These are phyloP conservation scores for Cryphonectria carpinicola DNA, from an alignment of 2,329 filamentous ascomycete species.

Conservation along the genomic window DNA sequence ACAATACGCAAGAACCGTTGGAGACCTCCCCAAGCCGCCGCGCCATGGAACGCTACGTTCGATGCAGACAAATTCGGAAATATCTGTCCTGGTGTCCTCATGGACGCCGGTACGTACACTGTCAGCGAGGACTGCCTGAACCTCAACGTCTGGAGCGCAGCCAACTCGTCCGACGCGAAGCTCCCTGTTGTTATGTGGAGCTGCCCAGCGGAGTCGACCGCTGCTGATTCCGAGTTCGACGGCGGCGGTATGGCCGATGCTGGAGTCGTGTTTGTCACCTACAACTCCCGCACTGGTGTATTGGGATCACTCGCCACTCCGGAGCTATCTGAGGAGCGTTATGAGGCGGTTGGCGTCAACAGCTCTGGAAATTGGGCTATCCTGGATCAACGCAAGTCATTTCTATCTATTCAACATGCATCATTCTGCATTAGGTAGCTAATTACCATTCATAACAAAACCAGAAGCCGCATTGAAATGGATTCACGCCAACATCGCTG, in stretches of 20 bases:
- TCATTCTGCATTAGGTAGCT: too few relatives aligned
- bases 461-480: conserved; percentile 29
- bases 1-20: conserved; percentile 49
- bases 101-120: conserved; percentile 25
- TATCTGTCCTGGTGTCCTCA: conserved; percentile 40
- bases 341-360: conserved; percentile 29
- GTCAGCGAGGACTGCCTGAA: conserved; percentile 56
- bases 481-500: conserved; percentile 31
- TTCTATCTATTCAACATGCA: too few relatives aligned
- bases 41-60: conserved; percentile 32
- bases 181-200: conserved; percentile 54
- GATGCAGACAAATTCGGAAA: conserved; percentile 43
- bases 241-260: conserved; percentile 56
- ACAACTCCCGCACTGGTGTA: conserved; percentile 67
- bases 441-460: background rate
- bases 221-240: conserved; percentile 52
- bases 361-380: conserved; percentile 52
- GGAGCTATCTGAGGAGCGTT: conserved; percentile 31
- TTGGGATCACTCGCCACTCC: conserved; percentile 55
- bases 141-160: conserved; percentile 52
- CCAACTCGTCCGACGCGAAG: conserved; percentile 30
- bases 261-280: conserved; percentile 63
- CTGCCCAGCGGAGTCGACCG: conserved; percentile 62
- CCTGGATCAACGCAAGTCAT: conserved; percentile 44
- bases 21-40: conserved; percentile 43